Conservation (phyloP, 139 green algal species). For the Tetradesmus lagerheimii region DNA sequence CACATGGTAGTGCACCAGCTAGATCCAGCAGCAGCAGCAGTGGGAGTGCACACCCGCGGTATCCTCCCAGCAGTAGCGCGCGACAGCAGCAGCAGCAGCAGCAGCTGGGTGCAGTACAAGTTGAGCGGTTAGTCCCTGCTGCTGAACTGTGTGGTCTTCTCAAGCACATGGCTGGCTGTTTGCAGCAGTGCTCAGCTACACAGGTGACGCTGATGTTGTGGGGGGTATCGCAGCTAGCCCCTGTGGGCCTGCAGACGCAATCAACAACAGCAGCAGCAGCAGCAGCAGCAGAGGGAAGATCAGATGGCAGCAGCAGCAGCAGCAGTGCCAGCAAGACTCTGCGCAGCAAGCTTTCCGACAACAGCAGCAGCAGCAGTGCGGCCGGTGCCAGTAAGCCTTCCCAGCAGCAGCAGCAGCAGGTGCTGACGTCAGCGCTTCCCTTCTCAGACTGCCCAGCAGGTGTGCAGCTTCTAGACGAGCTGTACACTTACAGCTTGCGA, state of each 20-base stretch:
- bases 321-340: neutral
- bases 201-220: slow-evolving; percentile 18
- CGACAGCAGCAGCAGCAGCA: neutral
- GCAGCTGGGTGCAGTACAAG: neutral
- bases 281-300: slow-evolving; percentile 22
- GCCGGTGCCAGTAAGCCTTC: neutral
- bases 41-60: neutral
- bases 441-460: neutral
- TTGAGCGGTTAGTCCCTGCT: slow-evolving; percentile 11
- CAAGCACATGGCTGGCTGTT: neutral
- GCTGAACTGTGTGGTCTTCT: neutral
- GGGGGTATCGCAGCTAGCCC: slow-evolving; percentile 19
- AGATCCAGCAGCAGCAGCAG: neutral
- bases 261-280: slow-evolving; percentile 2
- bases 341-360: neutral
- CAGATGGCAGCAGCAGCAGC: too few species aligned
- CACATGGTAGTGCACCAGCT: too few species aligned
- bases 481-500: slow-evolving; percentile 1
- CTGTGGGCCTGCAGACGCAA: neutral
- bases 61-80: neutral
- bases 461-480: neutral
- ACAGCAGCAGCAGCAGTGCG: neutral
- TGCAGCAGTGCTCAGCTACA: neutral
- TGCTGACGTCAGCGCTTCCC: neutral
- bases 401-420: neutral